Evolutionary conservation across 208 protist species (phyloP).

Genomic region (Trichomonas tenax): DNA sequence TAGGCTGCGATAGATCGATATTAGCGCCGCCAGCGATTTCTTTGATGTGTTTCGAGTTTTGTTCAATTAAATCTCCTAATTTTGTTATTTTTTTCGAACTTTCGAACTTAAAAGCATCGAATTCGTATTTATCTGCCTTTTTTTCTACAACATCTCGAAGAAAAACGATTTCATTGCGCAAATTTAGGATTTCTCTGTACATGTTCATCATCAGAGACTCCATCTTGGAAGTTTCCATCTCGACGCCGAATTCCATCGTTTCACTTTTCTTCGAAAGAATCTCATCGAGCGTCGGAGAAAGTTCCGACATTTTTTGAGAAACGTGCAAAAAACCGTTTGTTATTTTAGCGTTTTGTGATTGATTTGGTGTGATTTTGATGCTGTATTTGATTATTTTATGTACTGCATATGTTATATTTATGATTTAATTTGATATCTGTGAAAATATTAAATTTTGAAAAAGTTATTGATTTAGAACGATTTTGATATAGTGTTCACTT

Average conservation of each 20-base stretch:
- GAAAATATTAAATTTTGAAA: too few relatives aligned
- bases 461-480: too few relatives aligned
- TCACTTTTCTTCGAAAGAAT: background rate
- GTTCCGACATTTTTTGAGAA: background rate
- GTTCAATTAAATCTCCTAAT: background rate
- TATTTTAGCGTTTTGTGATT: too few relatives aligned
- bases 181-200: background rate
- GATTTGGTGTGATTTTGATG: too few relatives aligned
- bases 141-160: background rate
- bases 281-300: background rate
- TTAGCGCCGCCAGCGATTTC: background rate
- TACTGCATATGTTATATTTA: too few relatives aligned
- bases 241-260: background rate
- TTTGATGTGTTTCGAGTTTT: background rate
- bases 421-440: too few relatives aligned
- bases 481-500: too few relatives aligned
- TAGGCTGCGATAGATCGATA: background rate
- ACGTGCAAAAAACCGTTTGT: background rate
- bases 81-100: background rate
- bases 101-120: background rate
- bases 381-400: too few relatives aligned
- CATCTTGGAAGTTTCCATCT: background rate
- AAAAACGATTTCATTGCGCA: background rate
- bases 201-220: background rate
- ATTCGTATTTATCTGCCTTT: background rate